Conservation (phyloP, 352 stramenopile genomes). For the Saprolegnia diclina region DNA sequence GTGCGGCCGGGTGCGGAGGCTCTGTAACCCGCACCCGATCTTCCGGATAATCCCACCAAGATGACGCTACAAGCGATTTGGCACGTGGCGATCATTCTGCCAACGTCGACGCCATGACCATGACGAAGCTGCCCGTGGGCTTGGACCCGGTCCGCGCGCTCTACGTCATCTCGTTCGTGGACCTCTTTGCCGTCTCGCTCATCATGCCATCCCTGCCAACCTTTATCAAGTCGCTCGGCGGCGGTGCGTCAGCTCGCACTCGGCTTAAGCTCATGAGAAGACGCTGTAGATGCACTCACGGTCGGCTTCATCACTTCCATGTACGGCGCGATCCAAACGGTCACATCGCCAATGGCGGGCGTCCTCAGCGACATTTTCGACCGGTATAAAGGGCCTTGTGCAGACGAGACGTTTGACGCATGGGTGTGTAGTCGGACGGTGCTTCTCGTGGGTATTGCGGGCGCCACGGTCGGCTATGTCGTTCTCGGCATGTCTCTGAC, state of each 20-base stretch:
- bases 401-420: neutral
- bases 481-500: slow-evolving; percentile 70
- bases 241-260: slow-evolving; percentile 26
- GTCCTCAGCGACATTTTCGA: slow-evolving; percentile 68
- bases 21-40: too few species aligned
- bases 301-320: slow-evolving; percentile 79
- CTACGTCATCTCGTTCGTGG: slow-evolving; percentile 70
- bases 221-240: slow-evolving; percentile 72
- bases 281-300: slow-evolving; percentile 39
- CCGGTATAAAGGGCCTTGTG: slow-evolving; percentile 25
- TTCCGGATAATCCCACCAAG: neutral
- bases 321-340: slow-evolving; percentile 82
- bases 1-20: too few species aligned
- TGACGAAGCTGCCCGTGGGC: neutral
- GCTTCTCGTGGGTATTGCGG: slow-evolving; percentile 57
- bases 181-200: slow-evolving; percentile 75
- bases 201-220: slow-evolving; percentile 75
- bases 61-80: neutral
- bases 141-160: slow-evolving; percentile 34
- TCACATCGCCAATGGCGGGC: slow-evolving; percentile 66
- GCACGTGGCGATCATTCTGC: neutral
- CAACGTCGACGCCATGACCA: neutral
- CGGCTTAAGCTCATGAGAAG: neutral
- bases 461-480: slow-evolving; percentile 53
- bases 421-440: slow-evolving; percentile 37